Base-by-base conservation (phyloP, 2,329 filamentous ascomycete genomes). In the Aspergillus pseudoglaucus region DNA sequence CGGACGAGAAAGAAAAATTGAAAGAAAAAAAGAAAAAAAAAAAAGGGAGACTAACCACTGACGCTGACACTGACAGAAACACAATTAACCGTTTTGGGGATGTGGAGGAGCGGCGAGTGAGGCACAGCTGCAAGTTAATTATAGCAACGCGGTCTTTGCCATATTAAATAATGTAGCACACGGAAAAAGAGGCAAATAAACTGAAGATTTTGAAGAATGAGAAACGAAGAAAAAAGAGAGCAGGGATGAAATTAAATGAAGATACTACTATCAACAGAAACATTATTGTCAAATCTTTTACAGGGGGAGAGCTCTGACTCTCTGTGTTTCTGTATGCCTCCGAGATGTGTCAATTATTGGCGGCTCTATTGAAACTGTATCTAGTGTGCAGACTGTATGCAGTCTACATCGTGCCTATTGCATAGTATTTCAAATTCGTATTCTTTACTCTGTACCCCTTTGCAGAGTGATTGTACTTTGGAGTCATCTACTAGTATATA, bases 171-270 rank as follows among this genome's bases (percentile, higher is more conserved):
- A 40, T 15, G 25, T 17, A 47, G 30, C 30, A 32, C 20, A 15
- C n/a, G 27, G 20, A 35, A 5, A 8, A 22, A 39, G 35, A 44
- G 17, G 7, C 37, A 41, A 44, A 30, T 30, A 12, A 30, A 49
- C n/a, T 15, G 18, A 51, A 53, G 38, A 41, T 44, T 44, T 32
- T 45, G 47, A 20, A 23, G 38, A 35, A 48, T 43, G 45, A 45
- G 43, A 48, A 50, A 46, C 17, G 44, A 45, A 42, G 48, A 42
- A 42, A 48, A 32, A 47, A 45, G 45, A 49, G 23, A 49, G 40
- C 44, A 44, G n/a, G 17, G 9, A 37, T 15, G 25, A 30, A 17
- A 37, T 15, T 15, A 37, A 37, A 37, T 17, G 33, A 37, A 37
- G 6, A 17, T 7, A 22, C 22, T 22, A 22, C 6, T 22, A 37